Evolutionary conservation across 2,329 filamentous ascomycete genomes (phyloP), one percentile per base, ranked within the genome.

Genomic region (Apiospora koreana): DNA sequence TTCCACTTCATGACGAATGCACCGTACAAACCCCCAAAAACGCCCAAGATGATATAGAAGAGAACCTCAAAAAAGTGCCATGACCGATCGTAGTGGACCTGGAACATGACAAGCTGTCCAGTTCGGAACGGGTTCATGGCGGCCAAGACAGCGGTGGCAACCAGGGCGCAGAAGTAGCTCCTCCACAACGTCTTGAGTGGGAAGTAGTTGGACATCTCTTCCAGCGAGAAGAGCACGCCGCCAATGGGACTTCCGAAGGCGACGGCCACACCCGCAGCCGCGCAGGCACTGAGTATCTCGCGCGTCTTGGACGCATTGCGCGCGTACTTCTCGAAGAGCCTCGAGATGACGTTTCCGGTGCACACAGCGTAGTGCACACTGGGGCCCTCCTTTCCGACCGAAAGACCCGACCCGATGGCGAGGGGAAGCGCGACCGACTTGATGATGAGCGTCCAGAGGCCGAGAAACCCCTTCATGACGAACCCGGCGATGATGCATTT

Each of bases 281-380:
- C 96, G 73, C 94, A 97, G 35, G 96, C 96, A 76, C 94, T 98
- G 74, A 99, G 84, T 35, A 99, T 97, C 83, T 99, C 96, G 69
- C 96, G 88, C 5, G 94, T 98, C 82, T 98, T 98, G 69, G 94
- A 94, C 1, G 95, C 95, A 81, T 96, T 98, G 69, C 91, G 89
- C 77, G 90, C 91, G 80, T 98, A 99, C 81, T 98, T 98, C 79
- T 91, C 89, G 79, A 99, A 99, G 73, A 98, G 87, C 65, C 94
- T 88, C 41, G 94, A 97, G 71, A 99, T 96, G 73, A 99, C 95
- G 80, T 97, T 98, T 70, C 96, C 96, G 0, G 95, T 97, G 78
- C 96, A 98, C 8, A 98, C 96, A 3, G 96, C 96, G 79, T 98
- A 99, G 81, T 99, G 96, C n/a, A 99, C 96, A 81, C 95, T 98